Conservation (phyloP, 495 filamentous ascomycete species). For the Ramalina peruviana region DNA sequence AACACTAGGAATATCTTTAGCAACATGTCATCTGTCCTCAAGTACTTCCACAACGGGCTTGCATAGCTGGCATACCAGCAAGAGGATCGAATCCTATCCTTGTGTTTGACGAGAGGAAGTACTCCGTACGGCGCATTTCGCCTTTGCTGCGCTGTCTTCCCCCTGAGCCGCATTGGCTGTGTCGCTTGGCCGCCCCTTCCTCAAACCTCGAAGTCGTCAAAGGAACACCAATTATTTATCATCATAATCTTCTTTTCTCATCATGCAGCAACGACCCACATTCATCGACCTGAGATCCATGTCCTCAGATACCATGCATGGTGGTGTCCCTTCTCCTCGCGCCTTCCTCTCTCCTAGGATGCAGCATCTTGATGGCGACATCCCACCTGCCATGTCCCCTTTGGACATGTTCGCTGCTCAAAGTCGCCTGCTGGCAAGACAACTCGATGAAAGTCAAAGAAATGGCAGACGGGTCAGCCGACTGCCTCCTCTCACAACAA, state of each 20-base stretch:
- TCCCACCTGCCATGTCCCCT: conserved; percentile 83
- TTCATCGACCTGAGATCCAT: conserved; percentile 49
- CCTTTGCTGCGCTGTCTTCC: no score
- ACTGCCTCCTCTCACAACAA: conserved; percentile 67
- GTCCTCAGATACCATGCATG: conserved; percentile 41
- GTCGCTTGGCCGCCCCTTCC: neutral
- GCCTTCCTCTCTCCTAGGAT: conserved; percentile 54
- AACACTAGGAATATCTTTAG: no score
- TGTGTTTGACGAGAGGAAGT: no score
- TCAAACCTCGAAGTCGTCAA: neutral
- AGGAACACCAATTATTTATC: neutral
- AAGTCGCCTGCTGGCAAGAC: conserved; percentile 71
- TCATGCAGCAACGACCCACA: conserved; percentile 43
- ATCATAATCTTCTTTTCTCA: conserved; percentile 4
- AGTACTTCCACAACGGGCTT: no score
- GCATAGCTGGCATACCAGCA: no score
- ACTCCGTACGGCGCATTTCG: no score
- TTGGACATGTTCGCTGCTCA: conserved; percentile 89
- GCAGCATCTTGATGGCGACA: conserved; percentile 64
- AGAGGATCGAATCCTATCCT: no score
- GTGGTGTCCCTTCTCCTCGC: conserved; percentile 21
- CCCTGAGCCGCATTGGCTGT: conserved; percentile 3
- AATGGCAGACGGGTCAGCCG: conserved; percentile 67
- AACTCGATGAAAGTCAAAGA: conserved; percentile 60
- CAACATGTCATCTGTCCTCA: no score